Conservation (phyloP, 2,329 filamentous ascomycete genomes). For the Nemania sp. region DNA sequence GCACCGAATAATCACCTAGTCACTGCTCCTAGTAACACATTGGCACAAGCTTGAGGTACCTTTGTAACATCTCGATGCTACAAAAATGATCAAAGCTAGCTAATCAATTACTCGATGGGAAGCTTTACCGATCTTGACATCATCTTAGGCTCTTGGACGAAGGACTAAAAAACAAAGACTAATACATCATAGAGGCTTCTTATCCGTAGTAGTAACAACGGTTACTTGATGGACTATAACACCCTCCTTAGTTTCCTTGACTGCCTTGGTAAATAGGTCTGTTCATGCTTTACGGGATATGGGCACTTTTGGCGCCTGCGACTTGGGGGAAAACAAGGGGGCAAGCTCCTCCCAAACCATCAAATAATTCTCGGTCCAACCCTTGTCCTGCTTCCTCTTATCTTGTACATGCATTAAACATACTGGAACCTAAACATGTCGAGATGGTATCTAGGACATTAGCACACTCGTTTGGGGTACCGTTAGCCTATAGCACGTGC, state of each 20-base stretch:
- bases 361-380: slow-evolving; percentile 47
- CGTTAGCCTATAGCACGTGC: slow-evolving; percentile 4
- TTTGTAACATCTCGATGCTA: slow-evolving; percentile 1
- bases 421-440: slow-evolving; percentile 23
- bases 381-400: slow-evolving; percentile 41
- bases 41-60: background rate
- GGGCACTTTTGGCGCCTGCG: slow-evolving; percentile 36
- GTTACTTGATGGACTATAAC: slow-evolving; percentile 29
- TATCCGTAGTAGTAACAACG: slow-evolving; percentile 27
- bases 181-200: slow-evolving; percentile 20
- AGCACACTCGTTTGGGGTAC: slow-evolving; percentile 3
- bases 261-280: slow-evolving; percentile 40
- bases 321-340: slow-evolving; percentile 39
- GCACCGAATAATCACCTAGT: background rate
- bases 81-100: background rate
- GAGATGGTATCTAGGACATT: slow-evolving; percentile 15
- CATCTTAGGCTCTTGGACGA: background rate
- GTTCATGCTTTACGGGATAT: slow-evolving; percentile 42
- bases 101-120: background rate
- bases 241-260: slow-evolving; percentile 45
- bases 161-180: slow-evolving; percentile 27
- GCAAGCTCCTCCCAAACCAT: slow-evolving; percentile 47
- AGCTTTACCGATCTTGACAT: background rate
- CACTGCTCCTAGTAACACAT: background rate
- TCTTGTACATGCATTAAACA: slow-evolving; percentile 2